These are phyloP conservation scores for Pleurotus ostreatus DNA, from an alignment of 768 basidiomycete genomes.

Conservation along the genomic window DNA sequence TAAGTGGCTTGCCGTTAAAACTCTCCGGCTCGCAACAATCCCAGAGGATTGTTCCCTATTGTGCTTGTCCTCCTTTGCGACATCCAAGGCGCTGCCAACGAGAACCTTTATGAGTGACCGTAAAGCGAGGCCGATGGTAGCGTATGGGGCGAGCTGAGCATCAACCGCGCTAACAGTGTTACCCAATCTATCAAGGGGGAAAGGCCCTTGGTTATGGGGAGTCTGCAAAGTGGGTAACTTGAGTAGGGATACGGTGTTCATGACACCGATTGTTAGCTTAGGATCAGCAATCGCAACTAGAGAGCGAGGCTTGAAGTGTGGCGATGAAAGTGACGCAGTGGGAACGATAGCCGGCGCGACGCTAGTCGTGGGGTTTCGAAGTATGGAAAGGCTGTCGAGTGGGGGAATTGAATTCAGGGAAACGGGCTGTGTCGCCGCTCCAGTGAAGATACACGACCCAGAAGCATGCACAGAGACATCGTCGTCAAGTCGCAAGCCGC, in stretches of 20 bases:
- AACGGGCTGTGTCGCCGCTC: background rate
- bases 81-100: constrained; percentile 32
- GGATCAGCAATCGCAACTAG: constrained; percentile 31
- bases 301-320: constrained; percentile 2
- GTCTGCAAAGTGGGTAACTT: constrained; percentile 21
- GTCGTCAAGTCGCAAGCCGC: background rate
- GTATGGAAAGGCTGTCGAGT: constrained; percentile 18
- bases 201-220: constrained; percentile 7
- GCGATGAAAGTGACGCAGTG: background rate
- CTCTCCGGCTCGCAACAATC: background rate
- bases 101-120: constrained; percentile 31
- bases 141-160: constrained; percentile 32
- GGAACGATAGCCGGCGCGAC: too few species aligned
- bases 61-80: constrained; percentile 27
- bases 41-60: constrained; percentile 10
- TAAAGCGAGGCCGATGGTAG: constrained; percentile 32
- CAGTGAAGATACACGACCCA: background rate
- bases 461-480: background rate
- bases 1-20: constrained; percentile 4
- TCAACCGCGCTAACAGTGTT: constrained; percentile 24
- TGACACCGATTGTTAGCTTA: constrained; percentile 25
- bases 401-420: constrained; percentile 16
- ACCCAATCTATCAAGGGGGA: constrained; percentile 21
- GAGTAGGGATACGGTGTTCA: constrained; percentile 20
- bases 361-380: background rate